Conservation (phyloP, 2,329 filamentous ascomycete genomes). For the Penicillium brasilianum region DNA sequence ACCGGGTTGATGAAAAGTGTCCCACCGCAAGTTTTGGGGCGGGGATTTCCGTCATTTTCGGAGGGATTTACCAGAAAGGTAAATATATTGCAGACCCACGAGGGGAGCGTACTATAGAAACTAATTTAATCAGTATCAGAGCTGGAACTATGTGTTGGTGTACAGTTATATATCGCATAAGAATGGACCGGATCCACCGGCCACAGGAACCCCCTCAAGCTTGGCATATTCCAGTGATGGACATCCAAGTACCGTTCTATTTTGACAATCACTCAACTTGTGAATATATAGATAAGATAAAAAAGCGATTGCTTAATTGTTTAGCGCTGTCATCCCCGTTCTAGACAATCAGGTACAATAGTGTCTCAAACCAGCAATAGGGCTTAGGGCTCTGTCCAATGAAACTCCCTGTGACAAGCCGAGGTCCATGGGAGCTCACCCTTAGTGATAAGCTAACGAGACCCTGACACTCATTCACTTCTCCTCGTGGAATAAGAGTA, state of each 20-base stretch:
- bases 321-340: not conserved
- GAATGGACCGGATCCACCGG: not conserved
- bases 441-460: not conserved
- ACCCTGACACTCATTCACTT: not conserved
- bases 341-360: not conserved
- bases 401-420: conserved; percentile 13
- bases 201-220: not conserved
- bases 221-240: not conserved
- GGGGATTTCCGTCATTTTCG: not conserved
- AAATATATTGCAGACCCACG: conserved; percentile 2
- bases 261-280: not conserved
- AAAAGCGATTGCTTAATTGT: not conserved
- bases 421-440: conserved; percentile 15
- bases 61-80: not conserved
- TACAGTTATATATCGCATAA: not conserved
- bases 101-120: not conserved
- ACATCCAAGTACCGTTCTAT: not conserved
- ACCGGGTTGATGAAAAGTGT: no score
- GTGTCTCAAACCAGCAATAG: conserved; percentile 23
- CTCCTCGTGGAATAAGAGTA: not conserved
- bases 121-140: not conserved
- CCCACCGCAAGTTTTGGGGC: not conserved
- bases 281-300: not conserved
- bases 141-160: not conserved
- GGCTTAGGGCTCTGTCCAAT: conserved; percentile 25